These are phyloP conservation scores for Buxus sempervirens DNA, from an alignment of 164 flowering plant genomes.

Conservation along the genomic window DNA sequence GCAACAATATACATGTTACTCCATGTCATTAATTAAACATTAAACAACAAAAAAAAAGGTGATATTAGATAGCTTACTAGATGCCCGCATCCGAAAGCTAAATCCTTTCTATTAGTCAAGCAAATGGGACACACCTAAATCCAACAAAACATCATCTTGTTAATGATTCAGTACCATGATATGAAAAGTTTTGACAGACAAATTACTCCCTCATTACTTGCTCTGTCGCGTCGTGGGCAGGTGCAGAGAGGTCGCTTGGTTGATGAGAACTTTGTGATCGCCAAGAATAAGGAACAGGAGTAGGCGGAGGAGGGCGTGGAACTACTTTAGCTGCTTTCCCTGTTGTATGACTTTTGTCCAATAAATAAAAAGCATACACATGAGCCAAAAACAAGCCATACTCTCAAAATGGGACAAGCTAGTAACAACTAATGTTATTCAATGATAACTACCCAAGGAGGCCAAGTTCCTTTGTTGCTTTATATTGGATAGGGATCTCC, in stretches of 20 bases:
- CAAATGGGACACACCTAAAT: conserved; percentile 48
- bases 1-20: not conserved
- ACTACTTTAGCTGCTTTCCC: conserved; percentile 52
- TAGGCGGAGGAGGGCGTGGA: conserved; percentile 69
- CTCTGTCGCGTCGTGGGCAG: conserved; percentile 16
- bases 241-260: conserved; percentile 22
- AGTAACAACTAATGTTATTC: not conserved
- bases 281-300: conserved; percentile 27
- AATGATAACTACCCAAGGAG: conserved; percentile 42
- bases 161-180: not conserved
- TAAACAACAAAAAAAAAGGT: too few relatives aligned
- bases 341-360: conserved; percentile 33
- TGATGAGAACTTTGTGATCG: conserved; percentile 13
- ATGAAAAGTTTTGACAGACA: not conserved
- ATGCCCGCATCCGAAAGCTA: conserved; percentile 71
- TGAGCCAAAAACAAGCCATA: not conserved
- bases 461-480: conserved; percentile 50
- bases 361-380: conserved; percentile 3
- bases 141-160: not conserved
- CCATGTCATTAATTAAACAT: too few relatives aligned
- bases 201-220: conserved; percentile 30
- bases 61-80: conserved; percentile 31
- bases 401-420: too few relatives aligned
- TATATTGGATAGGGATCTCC: conserved; percentile 80
- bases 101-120: conserved; percentile 43